Conservation (phyloP, 495 filamentous ascomycete genomes). For the Endocarpon pusillum region DNA sequence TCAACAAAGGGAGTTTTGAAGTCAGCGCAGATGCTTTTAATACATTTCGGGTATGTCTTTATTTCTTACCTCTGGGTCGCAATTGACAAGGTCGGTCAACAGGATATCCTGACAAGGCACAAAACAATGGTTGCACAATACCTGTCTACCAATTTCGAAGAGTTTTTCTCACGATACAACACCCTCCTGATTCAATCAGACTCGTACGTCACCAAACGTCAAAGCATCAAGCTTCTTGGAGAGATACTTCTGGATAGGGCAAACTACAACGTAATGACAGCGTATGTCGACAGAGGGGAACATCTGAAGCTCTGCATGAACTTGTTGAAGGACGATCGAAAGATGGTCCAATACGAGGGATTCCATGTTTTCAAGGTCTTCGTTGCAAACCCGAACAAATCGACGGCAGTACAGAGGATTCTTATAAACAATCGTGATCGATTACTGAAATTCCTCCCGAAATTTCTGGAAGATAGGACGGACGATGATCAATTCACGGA, state of each 20-base stretch:
- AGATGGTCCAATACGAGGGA: conserved; percentile 98
- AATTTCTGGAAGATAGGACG: conserved; percentile 84
- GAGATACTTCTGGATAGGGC: conserved; percentile 88
- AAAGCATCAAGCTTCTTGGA: conserved; percentile 92
- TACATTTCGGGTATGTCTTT: conserved; percentile 63
- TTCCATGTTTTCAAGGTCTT: conserved; percentile 77
- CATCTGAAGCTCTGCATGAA: conserved; percentile 98
- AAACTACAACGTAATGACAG: conserved; percentile 96
- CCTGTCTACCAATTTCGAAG: conserved; percentile 67
- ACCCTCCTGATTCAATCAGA: conserved; percentile 71
- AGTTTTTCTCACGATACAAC: conserved; percentile 89
- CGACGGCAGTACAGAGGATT: conserved; percentile 81
- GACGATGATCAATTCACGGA: conserved; percentile 98
- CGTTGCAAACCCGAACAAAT: conserved; percentile 94
- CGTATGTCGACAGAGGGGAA: conserved; percentile 86
- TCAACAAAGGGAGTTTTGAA: conserved; percentile 87
- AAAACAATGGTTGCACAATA: conserved; percentile 77
- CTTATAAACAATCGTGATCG: conserved; percentile 89
- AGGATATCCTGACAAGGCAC: conserved; percentile 92
- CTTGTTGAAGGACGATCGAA: conserved; percentile 76
- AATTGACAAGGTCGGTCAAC: neutral
- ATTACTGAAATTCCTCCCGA: conserved; percentile 69
- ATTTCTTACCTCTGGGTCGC: neutral
- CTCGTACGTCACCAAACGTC: conserved; percentile 94
- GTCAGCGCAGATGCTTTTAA: conserved; percentile 94